A percentile compares a stretch with the other conserved stretches of the same genome.
These are phyloP conservation scores for Apiotrichum gamsii DNA, from an alignment of 1,284 basidiomycete species.

Conservation along the genomic window DNA sequence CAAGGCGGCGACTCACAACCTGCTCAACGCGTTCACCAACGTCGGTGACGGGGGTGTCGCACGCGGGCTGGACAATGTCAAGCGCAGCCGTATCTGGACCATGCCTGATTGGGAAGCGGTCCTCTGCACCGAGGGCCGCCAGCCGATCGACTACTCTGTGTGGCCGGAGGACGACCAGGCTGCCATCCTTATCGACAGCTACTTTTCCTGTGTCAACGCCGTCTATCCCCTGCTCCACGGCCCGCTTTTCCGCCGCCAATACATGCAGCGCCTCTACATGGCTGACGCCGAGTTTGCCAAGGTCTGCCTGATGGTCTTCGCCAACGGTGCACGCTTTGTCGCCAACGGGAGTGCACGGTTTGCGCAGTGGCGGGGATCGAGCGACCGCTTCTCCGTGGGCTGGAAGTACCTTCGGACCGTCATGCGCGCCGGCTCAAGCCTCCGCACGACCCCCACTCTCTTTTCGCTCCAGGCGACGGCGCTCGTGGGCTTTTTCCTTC, in stretches of 20 bases:
- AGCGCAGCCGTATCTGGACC: conserved; percentile 36
- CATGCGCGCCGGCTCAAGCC: conserved; percentile 51
- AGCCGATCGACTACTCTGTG: conserved; percentile 28
- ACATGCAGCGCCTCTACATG: conserved; percentile 56
- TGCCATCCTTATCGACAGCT: conserved; percentile 58
- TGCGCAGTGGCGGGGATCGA: neutral
- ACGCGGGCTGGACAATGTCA: conserved; percentile 20
- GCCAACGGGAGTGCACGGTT: neutral
- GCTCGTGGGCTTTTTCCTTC: conserved; percentile 45
- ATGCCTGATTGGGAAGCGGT: conserved; percentile 42
- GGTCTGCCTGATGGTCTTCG: conserved; percentile 66
- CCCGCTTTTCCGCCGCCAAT: conserved; percentile 60
- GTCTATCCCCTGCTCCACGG: conserved; percentile 67
- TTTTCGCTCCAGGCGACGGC: conserved; percentile 63
- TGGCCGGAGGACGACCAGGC: conserved; percentile 55
- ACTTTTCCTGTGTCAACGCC: conserved; percentile 59
- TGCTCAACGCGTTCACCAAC: conserved; percentile 59
- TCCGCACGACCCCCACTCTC: conserved; percentile 56
- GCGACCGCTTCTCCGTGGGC: conserved; percentile 53
- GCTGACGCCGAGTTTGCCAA: conserved; percentile 59
- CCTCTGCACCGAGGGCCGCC: conserved; percentile 27
- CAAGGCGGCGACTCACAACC: conserved; percentile 60
- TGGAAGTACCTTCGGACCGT: conserved; percentile 70
- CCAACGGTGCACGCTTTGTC: conserved; percentile 62
- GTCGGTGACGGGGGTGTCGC: conserved; percentile 11